These are phyloP conservation scores for Corylus heterophylla DNA, from an alignment of 306 rosid genomes.

Conservation along the genomic window DNA sequence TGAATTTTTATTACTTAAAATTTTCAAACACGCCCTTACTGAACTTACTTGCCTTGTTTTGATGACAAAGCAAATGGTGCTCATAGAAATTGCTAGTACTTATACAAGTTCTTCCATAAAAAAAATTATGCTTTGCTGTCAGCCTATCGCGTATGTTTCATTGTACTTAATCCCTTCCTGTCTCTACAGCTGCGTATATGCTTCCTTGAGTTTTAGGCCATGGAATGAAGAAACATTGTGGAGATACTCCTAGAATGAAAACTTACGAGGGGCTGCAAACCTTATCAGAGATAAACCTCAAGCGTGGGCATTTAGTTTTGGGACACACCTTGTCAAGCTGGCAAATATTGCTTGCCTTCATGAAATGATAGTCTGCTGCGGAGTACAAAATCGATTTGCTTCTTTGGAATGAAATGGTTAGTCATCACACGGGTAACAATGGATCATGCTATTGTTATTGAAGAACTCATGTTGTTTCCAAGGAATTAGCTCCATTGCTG, in stretches of 20 bases:
- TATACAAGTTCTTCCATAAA: not conserved
- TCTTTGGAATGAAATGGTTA: not conserved
- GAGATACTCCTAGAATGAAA: conserved; percentile 18
- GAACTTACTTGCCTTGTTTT: not conserved
- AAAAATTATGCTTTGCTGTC: not conserved
- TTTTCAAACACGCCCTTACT: no score
- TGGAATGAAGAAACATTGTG: conserved; percentile 1
- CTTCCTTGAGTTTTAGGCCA: not conserved
- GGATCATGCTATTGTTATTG: not conserved
- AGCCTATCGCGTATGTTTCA: not conserved
- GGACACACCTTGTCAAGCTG: not conserved
- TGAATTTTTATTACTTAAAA: no score
- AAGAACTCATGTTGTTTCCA: not conserved
- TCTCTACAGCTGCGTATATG: conserved; percentile 18
- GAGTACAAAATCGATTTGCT: conserved; percentile 3
- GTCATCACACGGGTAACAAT: not conserved
- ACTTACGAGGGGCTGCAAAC: not conserved
- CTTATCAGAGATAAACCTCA: not conserved
- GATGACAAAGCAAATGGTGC: not conserved
- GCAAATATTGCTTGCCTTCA: conserved; percentile 9
- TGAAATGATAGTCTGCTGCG: conserved; percentile 8
- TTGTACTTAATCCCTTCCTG: not conserved
- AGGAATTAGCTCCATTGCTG: conserved; percentile 9
- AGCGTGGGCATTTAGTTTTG: not conserved
- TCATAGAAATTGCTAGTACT: not conserved